A percentile compares a stretch with the other conserved stretches of the same genome.
Evolutionary conservation across 352 stramenopile species (phyloP).

Genomic region (Globisporangium cystogenes): DNA sequence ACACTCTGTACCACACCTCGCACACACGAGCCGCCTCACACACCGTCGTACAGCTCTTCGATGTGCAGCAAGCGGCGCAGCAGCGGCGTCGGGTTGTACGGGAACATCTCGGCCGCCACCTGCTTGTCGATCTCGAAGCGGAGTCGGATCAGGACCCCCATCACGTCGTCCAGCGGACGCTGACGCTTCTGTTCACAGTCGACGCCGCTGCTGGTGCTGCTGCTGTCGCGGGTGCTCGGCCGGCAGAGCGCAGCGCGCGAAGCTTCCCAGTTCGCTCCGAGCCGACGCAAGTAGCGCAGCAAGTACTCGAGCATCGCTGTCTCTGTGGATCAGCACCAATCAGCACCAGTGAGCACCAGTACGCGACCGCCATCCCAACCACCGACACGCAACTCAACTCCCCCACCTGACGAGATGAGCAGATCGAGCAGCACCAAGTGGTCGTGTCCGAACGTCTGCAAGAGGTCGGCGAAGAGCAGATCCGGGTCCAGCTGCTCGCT

Average conservation of each 20-base stretch:
- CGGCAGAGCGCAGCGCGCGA: conserved; percentile 19
- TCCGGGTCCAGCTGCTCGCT: conserved; percentile 35
- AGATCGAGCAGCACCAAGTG: conserved; percentile 69
- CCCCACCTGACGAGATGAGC: conserved; percentile 63
- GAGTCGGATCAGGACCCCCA: conserved; percentile 56
- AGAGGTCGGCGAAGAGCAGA: conserved; percentile 50
- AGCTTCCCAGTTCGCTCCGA: conserved; percentile 21
- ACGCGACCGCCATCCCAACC: not conserved
- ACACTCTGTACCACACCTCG: not conserved
- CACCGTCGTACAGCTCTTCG: conserved; percentile 46
- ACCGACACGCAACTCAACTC: not conserved
- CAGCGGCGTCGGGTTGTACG: conserved; percentile 41
- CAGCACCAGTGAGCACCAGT: not conserved
- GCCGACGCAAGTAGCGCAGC: conserved; percentile 41
- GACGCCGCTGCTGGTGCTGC: not conserved
- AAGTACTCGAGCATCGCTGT: conserved; percentile 63
- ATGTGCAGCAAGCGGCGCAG: conserved; percentile 40
- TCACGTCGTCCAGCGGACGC: conserved; percentile 24
- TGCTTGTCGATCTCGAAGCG: conserved; percentile 57
- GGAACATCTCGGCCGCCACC: conserved; percentile 34
- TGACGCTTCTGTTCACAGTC: not conserved
- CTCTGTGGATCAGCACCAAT: conserved; percentile 27
- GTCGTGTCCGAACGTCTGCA: conserved; percentile 39
- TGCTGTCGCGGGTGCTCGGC: not conserved
- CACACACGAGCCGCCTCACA: not conserved